phyloP scores from a whole-genome alignment of 169 alveolate species.

The Babesia gibsoni region DNA sequence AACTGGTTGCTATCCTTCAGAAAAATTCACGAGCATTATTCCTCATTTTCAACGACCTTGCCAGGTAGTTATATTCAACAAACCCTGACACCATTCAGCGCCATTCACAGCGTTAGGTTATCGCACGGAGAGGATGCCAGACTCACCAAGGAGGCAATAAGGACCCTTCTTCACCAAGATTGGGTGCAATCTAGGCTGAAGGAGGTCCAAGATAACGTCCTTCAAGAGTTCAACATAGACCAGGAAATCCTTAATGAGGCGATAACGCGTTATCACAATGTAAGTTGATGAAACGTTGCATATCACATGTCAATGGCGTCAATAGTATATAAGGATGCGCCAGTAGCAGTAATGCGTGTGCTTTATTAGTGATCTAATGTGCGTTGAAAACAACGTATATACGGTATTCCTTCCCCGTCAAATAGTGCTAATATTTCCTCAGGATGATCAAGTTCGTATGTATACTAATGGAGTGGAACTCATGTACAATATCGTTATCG shows the following conservation, averaged over 20 bases:
- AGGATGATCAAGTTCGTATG: conserved; percentile 63
- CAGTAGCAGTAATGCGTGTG: no score
- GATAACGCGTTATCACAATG: conserved; percentile 24
- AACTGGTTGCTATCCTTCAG: conserved; percentile 53
- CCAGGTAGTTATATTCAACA: conserved; percentile 24
- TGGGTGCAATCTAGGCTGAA: conserved; percentile 24
- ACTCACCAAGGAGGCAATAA: conserved; percentile 24
- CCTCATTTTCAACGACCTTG: conserved; percentile 42
- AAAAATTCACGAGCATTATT: conserved; percentile 47
- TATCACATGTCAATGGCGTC: not conserved
- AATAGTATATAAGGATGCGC: conserved; percentile 41
- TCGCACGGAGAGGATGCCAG: conserved; percentile 7
- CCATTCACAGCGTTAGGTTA: conserved; percentile 30
- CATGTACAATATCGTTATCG: conserved; percentile 52
- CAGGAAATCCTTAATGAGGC: conserved; percentile 32
- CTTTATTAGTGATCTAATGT: no score
- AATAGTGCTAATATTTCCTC: not conserved
- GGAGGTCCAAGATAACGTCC: conserved; percentile 33
- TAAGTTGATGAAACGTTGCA: not conserved
- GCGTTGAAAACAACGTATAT: no score
- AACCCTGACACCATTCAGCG: conserved; percentile 1
- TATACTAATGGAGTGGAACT: conserved; percentile 50
- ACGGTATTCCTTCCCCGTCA: no score
- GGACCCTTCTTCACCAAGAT: conserved; percentile 42
- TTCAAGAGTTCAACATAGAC: conserved; percentile 47